Evolutionary conservation across 495 filamentous ascomycete species (phyloP).

Genomic region (Hypoxylon trugodes): DNA sequence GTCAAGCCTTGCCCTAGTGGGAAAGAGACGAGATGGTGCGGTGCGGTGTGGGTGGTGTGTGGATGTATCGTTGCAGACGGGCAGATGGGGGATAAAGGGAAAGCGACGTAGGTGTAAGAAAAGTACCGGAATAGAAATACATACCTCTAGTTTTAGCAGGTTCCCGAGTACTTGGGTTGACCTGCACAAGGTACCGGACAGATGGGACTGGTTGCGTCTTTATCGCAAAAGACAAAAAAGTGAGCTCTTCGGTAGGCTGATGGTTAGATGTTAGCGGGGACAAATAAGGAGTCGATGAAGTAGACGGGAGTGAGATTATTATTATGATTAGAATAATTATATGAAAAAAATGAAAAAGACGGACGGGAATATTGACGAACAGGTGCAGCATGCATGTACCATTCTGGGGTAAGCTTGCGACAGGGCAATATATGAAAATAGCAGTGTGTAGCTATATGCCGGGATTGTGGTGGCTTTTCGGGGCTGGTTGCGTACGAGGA

Average conservation of each 20-base stretch:
- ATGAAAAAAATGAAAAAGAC: constrained; percentile 9
- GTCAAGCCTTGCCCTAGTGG: constrained; percentile 43
- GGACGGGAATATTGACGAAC: constrained; percentile 20
- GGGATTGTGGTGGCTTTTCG: constrained; percentile 38
- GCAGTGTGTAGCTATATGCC: constrained; percentile 35
- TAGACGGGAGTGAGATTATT: constrained; percentile 6
- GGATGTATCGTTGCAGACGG: constrained; percentile 48
- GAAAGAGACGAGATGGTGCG: constrained; percentile 41
- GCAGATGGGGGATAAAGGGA: constrained; percentile 42
- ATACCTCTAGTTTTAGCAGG: constrained; percentile 43
- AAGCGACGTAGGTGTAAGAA: constrained; percentile 29
- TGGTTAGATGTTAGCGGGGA: constrained; percentile 15
- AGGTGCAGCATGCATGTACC: constrained; percentile 24
- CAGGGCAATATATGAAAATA: constrained; percentile 39
- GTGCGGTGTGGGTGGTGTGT: constrained; percentile 41
- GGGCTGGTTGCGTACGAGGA: constrained; percentile 28
- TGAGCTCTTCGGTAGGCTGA: constrained; percentile 33
- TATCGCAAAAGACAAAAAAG: constrained; percentile 21
- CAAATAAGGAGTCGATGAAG: constrained; percentile 13
- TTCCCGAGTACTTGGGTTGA: constrained; percentile 47
- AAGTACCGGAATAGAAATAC: constrained; percentile 30
- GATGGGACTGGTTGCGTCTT: constrained; percentile 41
- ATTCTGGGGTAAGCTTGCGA: constrained; percentile 42
- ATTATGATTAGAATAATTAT: background rate
- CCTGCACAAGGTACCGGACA: constrained; percentile 40